Evolutionary conservation across 179 eudicot species (phyloP), one percentile per base, ranked within the genome.

Genomic region (Spergularia azorica): DNA sequence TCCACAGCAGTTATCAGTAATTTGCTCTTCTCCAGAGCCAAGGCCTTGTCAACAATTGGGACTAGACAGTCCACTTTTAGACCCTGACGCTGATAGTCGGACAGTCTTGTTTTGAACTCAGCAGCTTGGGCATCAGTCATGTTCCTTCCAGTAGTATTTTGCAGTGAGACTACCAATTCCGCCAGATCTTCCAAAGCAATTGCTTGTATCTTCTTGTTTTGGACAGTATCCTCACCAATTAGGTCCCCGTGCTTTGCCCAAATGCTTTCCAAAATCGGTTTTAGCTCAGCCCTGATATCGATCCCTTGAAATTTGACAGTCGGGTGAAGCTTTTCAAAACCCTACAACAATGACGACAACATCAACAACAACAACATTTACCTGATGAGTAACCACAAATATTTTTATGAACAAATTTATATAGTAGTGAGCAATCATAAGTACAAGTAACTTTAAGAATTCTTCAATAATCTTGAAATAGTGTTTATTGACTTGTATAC

Each of bases 61-160:
- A 15, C 67, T 18, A 79, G 17, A 71, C 79, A 79, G 12, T 79
- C 64, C 26, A 79, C 75, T 50, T 69, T 62, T n/a, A 79, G 55
- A 6, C 69, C 67, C 21, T 51, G 5, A 0, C 41, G 51, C 56
- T 69, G 26, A 9, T 74, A 73, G 70, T 79, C 78, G 14, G 14
- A 15, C 63, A 79, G 2, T 5, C 9, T 55, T 1, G 51, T 36
- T 4, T 2, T 69, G 9, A 74, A 32, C 2, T 69, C 43, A 17
- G 62, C 52, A 10, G 64, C 75, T 70, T 60, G 56, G 11, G 70
- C 51, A 39, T 68, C 46, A 16, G 61, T 62, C 62, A 74, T 51
- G n/a, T 50, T 59, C 11, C 70, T 52, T 20, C 32, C 65, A 17
- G 65, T 48, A 21, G 69, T 74, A 21, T 63, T 36, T n/a, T 67